phyloP scores from a whole-genome alignment of 495 filamentous ascomycete genomes.

The Talaromyces trachyspermus region DNA sequence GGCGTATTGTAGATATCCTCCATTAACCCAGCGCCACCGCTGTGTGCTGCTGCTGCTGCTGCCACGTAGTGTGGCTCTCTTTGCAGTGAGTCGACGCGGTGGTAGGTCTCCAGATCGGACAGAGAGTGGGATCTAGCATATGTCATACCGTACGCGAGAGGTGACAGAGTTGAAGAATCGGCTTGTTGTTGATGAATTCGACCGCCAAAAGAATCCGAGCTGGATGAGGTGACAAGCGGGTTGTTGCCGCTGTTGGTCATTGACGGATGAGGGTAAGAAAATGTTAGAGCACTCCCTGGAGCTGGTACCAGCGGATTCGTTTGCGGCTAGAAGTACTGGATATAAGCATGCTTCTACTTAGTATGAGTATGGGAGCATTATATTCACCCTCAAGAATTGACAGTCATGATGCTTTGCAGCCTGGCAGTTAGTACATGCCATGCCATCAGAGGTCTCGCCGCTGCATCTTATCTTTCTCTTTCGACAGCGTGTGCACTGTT shows the following conservation, averaged over 20 bases:
- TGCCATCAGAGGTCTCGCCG: constrained; percentile 69
- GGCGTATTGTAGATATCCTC: background rate
- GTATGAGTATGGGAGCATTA: background rate
- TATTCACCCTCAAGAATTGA: constrained; percentile 68
- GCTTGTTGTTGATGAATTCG: background rate
- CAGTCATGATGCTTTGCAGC: constrained; percentile 62
- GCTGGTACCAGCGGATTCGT: background rate
- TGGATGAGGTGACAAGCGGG: background rate
- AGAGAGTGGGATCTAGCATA: constrained; percentile 2
- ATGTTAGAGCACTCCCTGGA: constrained; percentile 1
- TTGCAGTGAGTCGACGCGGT: background rate
- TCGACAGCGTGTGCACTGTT: constrained; percentile 80
- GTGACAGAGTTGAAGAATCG: background rate
- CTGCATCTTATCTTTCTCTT: constrained; percentile 96
- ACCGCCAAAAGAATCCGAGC: background rate
- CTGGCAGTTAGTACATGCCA: constrained; percentile 78
- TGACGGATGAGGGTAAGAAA: background rate
- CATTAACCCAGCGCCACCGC: background rate
- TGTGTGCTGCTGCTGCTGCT: too few relatives aligned
- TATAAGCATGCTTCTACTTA: background rate
- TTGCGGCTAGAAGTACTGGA: background rate
- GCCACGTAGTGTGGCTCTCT: background rate
- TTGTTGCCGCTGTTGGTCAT: too few relatives aligned
- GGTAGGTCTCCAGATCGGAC: background rate
- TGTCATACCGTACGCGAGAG: background rate